Conservation (phyloP, 2,329 filamentous ascomycete species). For the Ophiostoma piceae region DNA sequence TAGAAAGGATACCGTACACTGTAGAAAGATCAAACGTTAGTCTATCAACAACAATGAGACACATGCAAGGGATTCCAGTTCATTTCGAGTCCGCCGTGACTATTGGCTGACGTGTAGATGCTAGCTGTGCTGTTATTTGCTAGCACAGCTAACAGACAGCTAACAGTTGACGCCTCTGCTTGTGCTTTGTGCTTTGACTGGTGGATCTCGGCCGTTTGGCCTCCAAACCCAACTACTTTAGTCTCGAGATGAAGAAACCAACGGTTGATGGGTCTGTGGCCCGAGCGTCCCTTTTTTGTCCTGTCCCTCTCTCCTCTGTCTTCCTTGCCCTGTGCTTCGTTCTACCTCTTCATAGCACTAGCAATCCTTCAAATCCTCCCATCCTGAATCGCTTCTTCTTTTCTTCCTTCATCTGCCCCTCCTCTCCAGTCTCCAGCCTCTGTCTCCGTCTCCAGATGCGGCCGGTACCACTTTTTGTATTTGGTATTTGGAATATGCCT, state of each 20-base stretch:
- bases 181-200: too few species aligned
- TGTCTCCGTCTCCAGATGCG: background rate
- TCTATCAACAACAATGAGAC: background rate
- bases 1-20: too few species aligned
- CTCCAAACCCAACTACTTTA: background rate
- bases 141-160: too few species aligned
- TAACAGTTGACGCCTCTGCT: too few species aligned
- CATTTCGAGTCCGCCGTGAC: background rate
- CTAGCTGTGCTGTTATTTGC: background rate
- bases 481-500: slow-evolving; percentile 2
- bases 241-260: background rate
- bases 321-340: too few species aligned
- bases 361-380: too few species aligned
- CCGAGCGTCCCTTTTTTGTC: background rate
- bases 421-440: background rate
- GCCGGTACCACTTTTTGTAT: slow-evolving; percentile 1
- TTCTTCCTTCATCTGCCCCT: background rate
- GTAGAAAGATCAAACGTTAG: too few species aligned
- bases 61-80: background rate
- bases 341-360: too few species aligned
- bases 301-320: background rate
- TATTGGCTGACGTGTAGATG: background rate
- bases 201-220: slow-evolving; percentile 7
- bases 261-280: background rate
- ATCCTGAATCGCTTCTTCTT: background rate